Percentiles rank a stretch among this genome's conserved stretches.
Evolutionary conservation across 2,329 filamentous ascomycete genomes (phyloP).

Genomic region (Rhinocladiella similis): DNA sequence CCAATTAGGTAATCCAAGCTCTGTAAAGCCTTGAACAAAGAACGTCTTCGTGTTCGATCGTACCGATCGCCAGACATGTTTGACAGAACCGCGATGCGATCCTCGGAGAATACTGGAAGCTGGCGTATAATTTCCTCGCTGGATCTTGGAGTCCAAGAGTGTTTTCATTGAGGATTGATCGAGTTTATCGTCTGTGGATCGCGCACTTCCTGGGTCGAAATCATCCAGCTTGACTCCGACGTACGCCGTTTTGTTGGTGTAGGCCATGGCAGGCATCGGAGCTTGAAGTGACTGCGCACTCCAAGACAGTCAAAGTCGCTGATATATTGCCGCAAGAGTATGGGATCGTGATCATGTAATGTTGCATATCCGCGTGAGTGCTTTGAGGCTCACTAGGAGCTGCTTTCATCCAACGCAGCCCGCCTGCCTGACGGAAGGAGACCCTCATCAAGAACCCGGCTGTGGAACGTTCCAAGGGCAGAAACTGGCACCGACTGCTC

Average conservation of each 20-base stretch:
- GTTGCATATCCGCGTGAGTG: too few relatives aligned
- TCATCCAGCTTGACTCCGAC: conserved; percentile 8
- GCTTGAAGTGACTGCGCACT: too few relatives aligned
- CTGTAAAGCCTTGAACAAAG: conserved; percentile 1
- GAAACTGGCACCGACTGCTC: too few relatives aligned
- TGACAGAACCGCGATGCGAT: too few relatives aligned
- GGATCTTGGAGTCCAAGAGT: background rate
- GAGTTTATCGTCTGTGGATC: background rate
- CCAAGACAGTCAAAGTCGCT: too few relatives aligned
- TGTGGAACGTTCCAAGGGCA: too few relatives aligned
- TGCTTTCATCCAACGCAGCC: too few relatives aligned
- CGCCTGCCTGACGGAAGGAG: too few relatives aligned
- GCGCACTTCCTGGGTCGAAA: background rate
- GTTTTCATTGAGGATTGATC: background rate
- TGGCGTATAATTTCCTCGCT: background rate
- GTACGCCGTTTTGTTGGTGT: background rate
- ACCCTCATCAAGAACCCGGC: too few relatives aligned
- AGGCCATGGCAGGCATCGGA: background rate
- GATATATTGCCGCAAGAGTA: too few relatives aligned
- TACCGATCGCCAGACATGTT: background rate
- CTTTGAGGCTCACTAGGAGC: too few relatives aligned
- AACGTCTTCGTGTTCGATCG: background rate
- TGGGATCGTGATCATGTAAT: too few relatives aligned
- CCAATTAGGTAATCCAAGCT: conserved; percentile 1
- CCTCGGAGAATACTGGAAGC: background rate